Percentiles rank a stretch among this genome's conserved stretches.
Conservation (phyloP, 441 rosid genomes). For the Daphne laureola region DNA sequence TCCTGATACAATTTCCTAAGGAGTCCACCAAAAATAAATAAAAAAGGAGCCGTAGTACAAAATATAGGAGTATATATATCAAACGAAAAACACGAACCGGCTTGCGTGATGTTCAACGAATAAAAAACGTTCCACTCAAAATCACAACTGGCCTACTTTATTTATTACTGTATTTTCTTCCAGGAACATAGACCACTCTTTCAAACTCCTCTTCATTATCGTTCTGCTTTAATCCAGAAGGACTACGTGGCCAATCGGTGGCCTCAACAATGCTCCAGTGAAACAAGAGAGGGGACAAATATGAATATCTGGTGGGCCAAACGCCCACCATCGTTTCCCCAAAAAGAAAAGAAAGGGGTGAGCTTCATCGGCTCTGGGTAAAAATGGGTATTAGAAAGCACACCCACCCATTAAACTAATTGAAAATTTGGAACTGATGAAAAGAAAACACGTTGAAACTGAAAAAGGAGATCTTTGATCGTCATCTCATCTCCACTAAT, state of each 20-base stretch:
- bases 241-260: constrained; percentile 45
- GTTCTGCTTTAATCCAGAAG: constrained; percentile 40
- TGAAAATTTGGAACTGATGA: too few relatives aligned
- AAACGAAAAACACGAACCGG: constrained; percentile 20
- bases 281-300: constrained; percentile 14
- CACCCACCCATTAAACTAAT: too few relatives aligned
- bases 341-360: constrained; percentile 6
- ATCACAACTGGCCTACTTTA: constrained; percentile 7
- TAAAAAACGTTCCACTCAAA: constrained; percentile 8
- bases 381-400: too few relatives aligned
- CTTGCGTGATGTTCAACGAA: constrained; percentile 16
- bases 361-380: too few relatives aligned
- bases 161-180: constrained; percentile 13
- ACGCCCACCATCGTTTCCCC: constrained; percentile 9
- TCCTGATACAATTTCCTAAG: constrained; percentile 6
- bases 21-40: constrained; percentile 8
- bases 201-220: constrained; percentile 25
- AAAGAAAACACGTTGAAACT: too few relatives aligned
- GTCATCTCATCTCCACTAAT: too few relatives aligned
- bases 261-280: constrained; percentile 25
- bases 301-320: constrained; percentile 24
- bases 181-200: constrained; percentile 21
- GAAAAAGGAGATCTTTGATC: too few relatives aligned
- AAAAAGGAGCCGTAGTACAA: background rate
- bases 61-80: constrained; percentile 13